A percentile compares a stretch with the other conserved stretches of the same genome.
Evolutionary conservation across 2,329 filamentous ascomycete genomes (phyloP).

Genomic region (Apiospora sp.): DNA sequence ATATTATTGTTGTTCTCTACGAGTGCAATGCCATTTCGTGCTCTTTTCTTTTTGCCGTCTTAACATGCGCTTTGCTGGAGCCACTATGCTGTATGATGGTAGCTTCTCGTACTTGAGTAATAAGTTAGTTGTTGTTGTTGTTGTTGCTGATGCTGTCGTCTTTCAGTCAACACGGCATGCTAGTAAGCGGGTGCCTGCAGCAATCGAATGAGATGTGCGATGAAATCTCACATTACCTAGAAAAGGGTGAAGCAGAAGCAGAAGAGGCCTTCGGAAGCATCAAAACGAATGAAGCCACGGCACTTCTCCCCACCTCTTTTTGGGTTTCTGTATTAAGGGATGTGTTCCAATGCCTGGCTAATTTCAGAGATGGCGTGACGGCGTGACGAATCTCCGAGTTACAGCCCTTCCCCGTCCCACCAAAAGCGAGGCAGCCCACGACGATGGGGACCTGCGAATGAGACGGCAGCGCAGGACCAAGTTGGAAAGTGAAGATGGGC

Average conservation of each 20-base stretch:
- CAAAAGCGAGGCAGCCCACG: slow-evolving; percentile 18
- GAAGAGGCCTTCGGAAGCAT: neutral
- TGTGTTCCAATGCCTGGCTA: slow-evolving; percentile 7
- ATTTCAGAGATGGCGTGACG: slow-evolving; percentile 14
- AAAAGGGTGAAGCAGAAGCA: neutral
- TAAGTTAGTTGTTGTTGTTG: neutral
- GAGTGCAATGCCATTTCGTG: neutral
- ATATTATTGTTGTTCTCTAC: neutral
- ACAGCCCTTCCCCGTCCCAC: slow-evolving; percentile 9
- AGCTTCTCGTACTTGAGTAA: neutral
- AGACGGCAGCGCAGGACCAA: slow-evolving; percentile 5
- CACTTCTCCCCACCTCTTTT: slow-evolving; percentile 1
- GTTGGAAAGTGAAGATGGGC: neutral
- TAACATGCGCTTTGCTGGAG: too few relatives aligned
- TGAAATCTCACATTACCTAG: neutral
- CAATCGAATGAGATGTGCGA: neutral
- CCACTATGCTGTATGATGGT: neutral
- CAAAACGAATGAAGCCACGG: neutral
- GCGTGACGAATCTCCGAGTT: slow-evolving; percentile 17
- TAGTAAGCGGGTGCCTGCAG: neutral
- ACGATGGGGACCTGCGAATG: slow-evolving; percentile 1
- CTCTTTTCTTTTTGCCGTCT: too few relatives aligned
- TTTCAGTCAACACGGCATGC: neutral
- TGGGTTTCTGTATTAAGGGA: neutral
- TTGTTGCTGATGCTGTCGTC: neutral